Base-by-base conservation (phyloP, 2,329 filamentous ascomycete genomes). In the Leptodontidium sp. region DNA sequence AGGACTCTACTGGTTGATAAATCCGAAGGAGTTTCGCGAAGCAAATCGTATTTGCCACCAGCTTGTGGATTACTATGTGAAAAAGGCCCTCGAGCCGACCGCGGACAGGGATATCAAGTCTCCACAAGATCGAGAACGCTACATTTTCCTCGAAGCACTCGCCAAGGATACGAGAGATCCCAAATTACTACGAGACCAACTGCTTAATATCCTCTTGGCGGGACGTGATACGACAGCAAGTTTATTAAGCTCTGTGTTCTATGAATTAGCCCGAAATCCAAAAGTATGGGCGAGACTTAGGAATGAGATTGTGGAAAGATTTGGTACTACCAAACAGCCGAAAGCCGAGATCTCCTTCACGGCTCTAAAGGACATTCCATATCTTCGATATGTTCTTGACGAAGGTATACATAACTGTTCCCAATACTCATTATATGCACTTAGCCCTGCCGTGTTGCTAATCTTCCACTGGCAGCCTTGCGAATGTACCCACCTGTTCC, bases 331-430 rank as follows among this genome's bases (percentile, higher is more conserved):
- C 40, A 45, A 45, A 45, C 9, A 87, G 15, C 80, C 84, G 2
- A 80, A 83, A 2, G 89, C 89, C 0, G 62, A 64, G 2, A 70
- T 72, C 35, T 93, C 90, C 0, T 97, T 96, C 78, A 85, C 88
- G 15, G 87, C 97, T 75, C 85, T 97, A 67, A 97, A 96, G 83
- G 85, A 85, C 73, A 96, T 97, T 93, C 90, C 91, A 74, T 97
- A 94, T 78, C 86, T 95, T 24, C 82, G 79, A 47, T 35, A 58
- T 45, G n/a, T 59, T 8, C 32, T 68, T 52, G 65, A 69, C 21
- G 52, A 59, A 45, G 40, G 40, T 45, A 45, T 45, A 4, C 40
- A 45, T 45, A 12, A 12, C 40, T 45, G 40, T 45, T 45, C 40
- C 40, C 40, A 45, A 45, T 45, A 45, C 40, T 45, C 40, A 45